phyloP scores from a whole-genome alignment of 2,329 filamentous ascomycete species.

The Coniochaeta pulveracea region DNA sequence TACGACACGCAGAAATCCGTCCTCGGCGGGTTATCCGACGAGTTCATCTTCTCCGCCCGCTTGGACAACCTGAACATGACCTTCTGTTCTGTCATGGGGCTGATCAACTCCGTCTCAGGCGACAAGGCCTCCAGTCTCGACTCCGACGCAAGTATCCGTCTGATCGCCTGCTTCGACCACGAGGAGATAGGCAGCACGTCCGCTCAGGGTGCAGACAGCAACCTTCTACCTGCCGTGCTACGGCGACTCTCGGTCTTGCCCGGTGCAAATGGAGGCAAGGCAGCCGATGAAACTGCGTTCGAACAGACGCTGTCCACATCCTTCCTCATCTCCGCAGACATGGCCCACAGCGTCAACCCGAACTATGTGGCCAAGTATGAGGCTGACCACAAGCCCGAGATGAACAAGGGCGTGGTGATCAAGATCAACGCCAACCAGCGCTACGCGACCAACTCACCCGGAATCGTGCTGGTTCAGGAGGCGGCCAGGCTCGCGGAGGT shows the following conservation, averaged over 20 bases:
- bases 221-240: conserved; percentile 77
- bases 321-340: conserved; percentile 92
- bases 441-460: conserved; percentile 93
- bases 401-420: conserved; percentile 94
- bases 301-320: conserved; percentile 87
- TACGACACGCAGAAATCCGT: conserved; percentile 91
- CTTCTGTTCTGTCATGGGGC: conserved; percentile 76
- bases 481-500: conserved; percentile 49
- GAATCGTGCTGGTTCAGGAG: conserved; percentile 87
- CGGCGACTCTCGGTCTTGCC: conserved; percentile 76
- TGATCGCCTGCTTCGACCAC: conserved; percentile 95
- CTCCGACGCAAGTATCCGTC: conserved; percentile 68
- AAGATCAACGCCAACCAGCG: conserved; percentile 97
- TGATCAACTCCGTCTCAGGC: conserved; percentile 66
- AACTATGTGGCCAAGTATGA: conserved; percentile 94
- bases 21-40: conserved; percentile 81
- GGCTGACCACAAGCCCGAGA: conserved; percentile 76
- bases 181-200: conserved; percentile 92
- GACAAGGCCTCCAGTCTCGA: conserved; percentile 53
- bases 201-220: conserved; percentile 88
- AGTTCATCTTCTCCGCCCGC: conserved; percentile 92
- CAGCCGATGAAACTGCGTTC: conserved; percentile 59
- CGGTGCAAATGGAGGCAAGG: conserved; percentile 30
- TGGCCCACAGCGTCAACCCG: conserved; percentile 93
- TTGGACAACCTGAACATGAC: conserved; percentile 96